A percentile compares a stretch with the other conserved stretches of the same genome.
These are phyloP conservation scores for Globisporangium megalacanthum DNA, from an alignment of 352 stramenopile species.

Conservation along the genomic window DNA sequence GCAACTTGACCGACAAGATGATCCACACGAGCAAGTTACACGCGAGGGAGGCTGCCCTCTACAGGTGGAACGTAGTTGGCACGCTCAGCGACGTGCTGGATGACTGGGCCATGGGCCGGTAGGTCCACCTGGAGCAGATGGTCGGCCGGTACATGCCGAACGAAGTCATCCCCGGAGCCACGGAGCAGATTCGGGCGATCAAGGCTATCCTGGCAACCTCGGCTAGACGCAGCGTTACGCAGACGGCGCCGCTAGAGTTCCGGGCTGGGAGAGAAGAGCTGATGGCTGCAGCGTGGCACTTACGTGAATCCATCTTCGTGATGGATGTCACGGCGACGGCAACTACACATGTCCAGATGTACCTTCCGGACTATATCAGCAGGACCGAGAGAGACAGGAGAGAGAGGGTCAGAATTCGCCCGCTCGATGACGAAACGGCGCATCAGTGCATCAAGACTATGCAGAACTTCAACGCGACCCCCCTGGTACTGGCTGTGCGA, in stretches of 20 bases:
- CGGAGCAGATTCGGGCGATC: no score
- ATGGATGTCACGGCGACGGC: neutral
- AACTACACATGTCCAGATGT: neutral
- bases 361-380: neutral
- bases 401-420: neutral
- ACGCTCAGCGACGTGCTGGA: neutral
- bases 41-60: neutral
- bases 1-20: neutral
- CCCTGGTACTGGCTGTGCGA: neutral
- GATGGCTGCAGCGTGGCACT: neutral
- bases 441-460: neutral
- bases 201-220: no score
- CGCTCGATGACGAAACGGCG: neutral
- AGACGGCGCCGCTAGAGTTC: neutral
- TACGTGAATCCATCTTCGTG: neutral
- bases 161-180: no score
- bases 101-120: neutral
- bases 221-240: neutral
- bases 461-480: neutral
- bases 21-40: neutral
- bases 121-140: neutral
- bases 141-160: neutral
- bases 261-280: neutral
- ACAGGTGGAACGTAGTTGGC: neutral
- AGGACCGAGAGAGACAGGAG: neutral